Base-by-base conservation (phyloP, 306 rosid genomes). In the Lagenaria siceraria region DNA sequence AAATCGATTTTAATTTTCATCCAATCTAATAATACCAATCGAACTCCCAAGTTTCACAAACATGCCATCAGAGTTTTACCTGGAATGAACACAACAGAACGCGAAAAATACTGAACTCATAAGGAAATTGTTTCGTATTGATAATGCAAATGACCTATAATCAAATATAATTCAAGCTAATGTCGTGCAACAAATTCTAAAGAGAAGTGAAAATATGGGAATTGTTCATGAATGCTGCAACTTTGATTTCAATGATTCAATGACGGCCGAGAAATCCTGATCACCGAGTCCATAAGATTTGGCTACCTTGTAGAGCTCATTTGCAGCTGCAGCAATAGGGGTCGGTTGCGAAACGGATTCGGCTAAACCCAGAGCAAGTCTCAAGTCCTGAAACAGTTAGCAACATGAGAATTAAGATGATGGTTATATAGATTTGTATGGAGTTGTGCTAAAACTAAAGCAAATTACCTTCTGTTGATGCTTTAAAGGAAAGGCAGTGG, bases 191-290 rank as follows among this genome's bases (percentile, higher is more conserved):
- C n/a, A 24, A 24, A 43, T 22, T 43, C 40, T 46, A 70, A 19
- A 40, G 53, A 40, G 74, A 11, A 10, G 69, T 29, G 42, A 31
- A 15, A 68, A 24, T 21, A 35, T 10, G 25, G 17, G 27, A 4
- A 6, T 40, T 25, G 49, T 18, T 54, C 77, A 79, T 54, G 80
- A 80, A 58, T 83, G 80, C 84, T 84, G 85, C 79, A 86, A 58
- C 86, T 86, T 92, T 65, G 93, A 80, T 82, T 90, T 95, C 84
- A 95, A 85, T 31, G 96, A 88, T 86, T 95, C 96, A 64, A 95
- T 87, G 82, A 95, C 97, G 4, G 98, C 98, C 69, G 98, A 95
- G 82, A 95, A 95, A 84, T 95, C 98, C 53, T 90, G 86, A 80
- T 95, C 97, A 38, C 93, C 80, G 33, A 90, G 91, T 75, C 97